A percentile compares a stretch with the other conserved stretches of the same genome.
These are phyloP conservation scores for Paradendryphiella salina DNA, from an alignment of 2,329 filamentous ascomycete species.

Conservation along the genomic window DNA sequence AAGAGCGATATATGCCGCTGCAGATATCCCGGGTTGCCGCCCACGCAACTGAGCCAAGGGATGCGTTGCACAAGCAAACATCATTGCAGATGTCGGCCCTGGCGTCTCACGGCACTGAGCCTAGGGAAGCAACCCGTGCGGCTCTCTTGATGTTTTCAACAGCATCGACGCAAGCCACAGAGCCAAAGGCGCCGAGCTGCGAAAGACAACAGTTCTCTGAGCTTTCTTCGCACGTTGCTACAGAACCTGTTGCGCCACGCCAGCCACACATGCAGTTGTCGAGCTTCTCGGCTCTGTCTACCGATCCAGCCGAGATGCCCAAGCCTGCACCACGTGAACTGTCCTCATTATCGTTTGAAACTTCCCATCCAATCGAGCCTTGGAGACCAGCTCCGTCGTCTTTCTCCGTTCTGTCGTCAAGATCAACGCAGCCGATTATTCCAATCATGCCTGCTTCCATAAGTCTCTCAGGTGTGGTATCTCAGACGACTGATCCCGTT, in stretches of 20 bases:
- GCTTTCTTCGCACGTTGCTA: slow-evolving; percentile 20
- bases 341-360: slow-evolving; percentile 29
- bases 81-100: slow-evolving; percentile 33
- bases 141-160: slow-evolving; percentile 27
- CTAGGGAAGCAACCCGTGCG: slow-evolving; percentile 22
- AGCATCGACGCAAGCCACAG: slow-evolving; percentile 29
- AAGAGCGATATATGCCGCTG: slow-evolving; percentile 2
- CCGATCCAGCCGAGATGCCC: slow-evolving; percentile 28
- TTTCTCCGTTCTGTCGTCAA: slow-evolving; percentile 25
- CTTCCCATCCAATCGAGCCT: slow-evolving; percentile 30
- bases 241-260: slow-evolving; percentile 21
- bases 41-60: slow-evolving; percentile 22
- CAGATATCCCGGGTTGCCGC: slow-evolving; percentile 18
- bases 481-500: slow-evolving; percentile 34
- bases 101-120: slow-evolving; percentile 34
- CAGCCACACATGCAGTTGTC: slow-evolving; percentile 29
- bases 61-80: slow-evolving; percentile 14
- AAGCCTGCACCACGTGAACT: slow-evolving; percentile 16
- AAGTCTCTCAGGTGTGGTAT: slow-evolving; percentile 24
- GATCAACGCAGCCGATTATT: slow-evolving; percentile 27
- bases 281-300: slow-evolving; percentile 23
- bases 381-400: slow-evolving; percentile 16
- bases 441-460: slow-evolving; percentile 17
- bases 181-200: slow-evolving; percentile 11
- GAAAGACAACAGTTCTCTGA: slow-evolving; percentile 18